Conservation (phyloP, 2,329 filamentous ascomycete species). For the Epichloe glyceriae region DNA sequence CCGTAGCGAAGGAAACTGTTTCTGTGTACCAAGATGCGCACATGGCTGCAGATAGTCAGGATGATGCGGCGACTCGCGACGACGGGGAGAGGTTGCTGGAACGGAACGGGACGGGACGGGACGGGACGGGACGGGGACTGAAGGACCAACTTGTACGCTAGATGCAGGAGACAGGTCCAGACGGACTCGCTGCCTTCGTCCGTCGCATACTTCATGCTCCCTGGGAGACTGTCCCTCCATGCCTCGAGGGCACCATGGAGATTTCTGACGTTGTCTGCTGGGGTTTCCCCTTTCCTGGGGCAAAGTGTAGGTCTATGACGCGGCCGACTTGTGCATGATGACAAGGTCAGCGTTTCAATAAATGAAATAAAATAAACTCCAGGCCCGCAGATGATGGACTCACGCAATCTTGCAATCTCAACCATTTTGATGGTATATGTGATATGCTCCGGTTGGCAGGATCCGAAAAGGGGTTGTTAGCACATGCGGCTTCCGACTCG, state of each 20-base stretch:
- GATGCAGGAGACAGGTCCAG: conserved; percentile 23
- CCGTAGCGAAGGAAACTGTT: conserved; percentile 19
- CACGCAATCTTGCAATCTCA: conserved; percentile 21
- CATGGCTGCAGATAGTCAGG: conserved; percentile 12
- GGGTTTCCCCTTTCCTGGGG: conserved; percentile 18
- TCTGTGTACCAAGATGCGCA: conserved; percentile 23
- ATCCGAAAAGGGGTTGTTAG: conserved; percentile 15
- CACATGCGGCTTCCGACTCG: conserved; percentile 15
- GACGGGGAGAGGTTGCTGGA: neutral
- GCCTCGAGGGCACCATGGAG: conserved; percentile 19
- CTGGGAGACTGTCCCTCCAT: conserved; percentile 22
- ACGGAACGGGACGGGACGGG: too few species aligned
- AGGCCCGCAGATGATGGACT: conserved; percentile 1
- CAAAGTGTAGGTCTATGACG: conserved; percentile 24
- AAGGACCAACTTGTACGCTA: conserved; percentile 21
- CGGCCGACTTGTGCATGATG: conserved; percentile 16
- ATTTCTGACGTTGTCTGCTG: conserved; percentile 14
- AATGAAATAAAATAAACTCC: too few species aligned
- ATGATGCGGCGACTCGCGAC: neutral
- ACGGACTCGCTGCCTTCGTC: conserved; percentile 22
- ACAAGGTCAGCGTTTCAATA: neutral
- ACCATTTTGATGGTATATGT: conserved; percentile 26
- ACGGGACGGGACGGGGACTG: too few species aligned
- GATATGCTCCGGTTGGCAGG: conserved; percentile 20
- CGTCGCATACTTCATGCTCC: conserved; percentile 15